phyloP scores from a whole-genome alignment of 2,329 filamentous ascomycete genomes.

The Aspergillus sp. region DNA sequence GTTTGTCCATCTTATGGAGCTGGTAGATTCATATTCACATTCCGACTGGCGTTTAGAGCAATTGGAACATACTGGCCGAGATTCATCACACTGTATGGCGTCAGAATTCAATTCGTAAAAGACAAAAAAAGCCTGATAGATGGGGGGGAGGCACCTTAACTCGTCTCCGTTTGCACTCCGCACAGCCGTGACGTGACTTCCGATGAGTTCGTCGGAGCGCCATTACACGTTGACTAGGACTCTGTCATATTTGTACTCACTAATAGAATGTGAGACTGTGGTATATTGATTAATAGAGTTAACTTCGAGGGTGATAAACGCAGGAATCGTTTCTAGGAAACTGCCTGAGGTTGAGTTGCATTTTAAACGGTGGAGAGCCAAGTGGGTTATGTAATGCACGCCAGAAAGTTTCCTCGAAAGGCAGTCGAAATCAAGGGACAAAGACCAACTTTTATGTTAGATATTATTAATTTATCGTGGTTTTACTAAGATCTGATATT shows the following conservation, averaged over 20 bases:
- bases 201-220: constrained; percentile 30
- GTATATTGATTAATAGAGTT: not conserved
- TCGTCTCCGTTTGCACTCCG: constrained; percentile 29
- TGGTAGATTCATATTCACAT: constrained; percentile 28
- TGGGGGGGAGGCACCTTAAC: constrained; percentile 23
- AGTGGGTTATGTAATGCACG: not conserved
- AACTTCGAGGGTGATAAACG: not conserved
- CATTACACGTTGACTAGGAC: constrained; percentile 13
- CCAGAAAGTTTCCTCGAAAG: not conserved
- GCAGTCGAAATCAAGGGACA: too few relatives aligned
- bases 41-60: constrained; percentile 26
- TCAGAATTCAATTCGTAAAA: not conserved
- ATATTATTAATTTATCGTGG: too few relatives aligned
- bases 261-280: too few relatives aligned
- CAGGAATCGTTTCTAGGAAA: too few relatives aligned
- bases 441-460: too few relatives aligned
- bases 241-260: not conserved
- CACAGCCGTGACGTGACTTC: constrained; percentile 31
- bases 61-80: constrained; percentile 26
- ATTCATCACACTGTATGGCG: constrained; percentile 25
- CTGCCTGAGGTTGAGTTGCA: too few relatives aligned
- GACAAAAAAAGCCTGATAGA: not conserved
- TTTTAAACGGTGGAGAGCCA: too few relatives aligned
- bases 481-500: too few relatives aligned
- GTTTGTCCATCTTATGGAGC: constrained; percentile 27